Conservation (phyloP, 352 stramenopile genomes). For the Globisporangium spinosum region DNA sequence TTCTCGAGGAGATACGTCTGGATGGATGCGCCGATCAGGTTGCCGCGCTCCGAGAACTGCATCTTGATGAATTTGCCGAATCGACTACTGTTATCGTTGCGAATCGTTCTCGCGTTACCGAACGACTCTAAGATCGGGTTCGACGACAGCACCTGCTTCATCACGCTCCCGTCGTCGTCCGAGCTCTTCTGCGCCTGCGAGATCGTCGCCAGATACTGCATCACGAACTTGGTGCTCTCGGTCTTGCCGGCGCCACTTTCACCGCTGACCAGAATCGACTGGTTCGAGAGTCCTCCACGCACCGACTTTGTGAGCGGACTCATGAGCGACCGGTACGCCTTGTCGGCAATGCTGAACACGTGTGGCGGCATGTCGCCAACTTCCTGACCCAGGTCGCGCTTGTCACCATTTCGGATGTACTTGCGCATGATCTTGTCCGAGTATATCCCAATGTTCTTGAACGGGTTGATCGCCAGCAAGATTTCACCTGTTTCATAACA, state of each 20-base stretch:
- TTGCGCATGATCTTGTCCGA: conserved; percentile 86
- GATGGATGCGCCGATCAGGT: conserved; percentile 89
- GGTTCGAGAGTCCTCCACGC: conserved; percentile 52
- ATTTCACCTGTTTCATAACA: conserved; percentile 44
- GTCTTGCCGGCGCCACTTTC: conserved; percentile 95
- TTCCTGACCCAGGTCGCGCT: conserved; percentile 57
- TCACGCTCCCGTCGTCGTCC: conserved; percentile 62
- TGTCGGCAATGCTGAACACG: conserved; percentile 89
- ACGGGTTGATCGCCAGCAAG: conserved; percentile 86
- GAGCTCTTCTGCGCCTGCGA: conserved; percentile 43
- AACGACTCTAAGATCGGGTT: conserved; percentile 99
- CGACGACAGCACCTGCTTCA: conserved; percentile 93
- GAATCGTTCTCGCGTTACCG: conserved; percentile 96
- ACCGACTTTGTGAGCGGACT: conserved; percentile 39
- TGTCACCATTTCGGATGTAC: conserved; percentile 83
- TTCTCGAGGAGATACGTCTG: conserved; percentile 97
- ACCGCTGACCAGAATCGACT: conserved; percentile 91
- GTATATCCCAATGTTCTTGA: conserved; percentile 85
- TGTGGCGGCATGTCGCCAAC: conserved; percentile 84
- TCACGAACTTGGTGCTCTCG: conserved; percentile 95
- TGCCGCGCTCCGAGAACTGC: conserved; percentile 79
- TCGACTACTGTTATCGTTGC: conserved; percentile 95
- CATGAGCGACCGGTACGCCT: conserved; percentile 83
- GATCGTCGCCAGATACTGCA: conserved; percentile 94
- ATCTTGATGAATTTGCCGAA: conserved; percentile 99